These are phyloP conservation scores for Gonapodya sp. DNA, from an alignment of 192 early-diverging fungal species.

Conservation along the genomic window DNA sequence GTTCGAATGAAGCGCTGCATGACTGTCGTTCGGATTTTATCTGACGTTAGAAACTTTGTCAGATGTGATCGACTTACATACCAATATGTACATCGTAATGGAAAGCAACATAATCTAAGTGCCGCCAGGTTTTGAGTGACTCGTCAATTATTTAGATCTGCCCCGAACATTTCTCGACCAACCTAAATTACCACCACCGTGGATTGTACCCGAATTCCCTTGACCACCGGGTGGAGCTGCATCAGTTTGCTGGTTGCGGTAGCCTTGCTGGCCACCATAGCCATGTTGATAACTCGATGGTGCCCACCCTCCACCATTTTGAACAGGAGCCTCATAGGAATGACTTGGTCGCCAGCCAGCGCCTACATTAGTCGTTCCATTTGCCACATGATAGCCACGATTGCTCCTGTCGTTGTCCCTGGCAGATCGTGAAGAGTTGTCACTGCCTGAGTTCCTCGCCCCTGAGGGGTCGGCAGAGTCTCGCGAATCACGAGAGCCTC, in stretches of 20 bases:
- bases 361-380: background rate
- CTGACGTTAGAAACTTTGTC: background rate
- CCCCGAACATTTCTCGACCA: background rate
- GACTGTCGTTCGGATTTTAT: background rate
- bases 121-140: no score
- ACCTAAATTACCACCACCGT: background rate
- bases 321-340: background rate
- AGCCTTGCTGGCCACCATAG: background rate
- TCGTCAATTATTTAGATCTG: background rate
- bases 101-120: no score
- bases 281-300: background rate
- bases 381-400: background rate
- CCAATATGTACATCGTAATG: background rate
- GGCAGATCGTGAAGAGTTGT: background rate
- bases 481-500: background rate
- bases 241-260: background rate
- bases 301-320: constrained; percentile 2
- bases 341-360: background rate
- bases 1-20: background rate
- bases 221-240: background rate
- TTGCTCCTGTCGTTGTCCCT: background rate
- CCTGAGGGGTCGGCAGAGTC: background rate
- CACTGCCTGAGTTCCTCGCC: background rate
- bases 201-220: no score
- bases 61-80: background rate